Base-by-base conservation (phyloP, 345 rosid species). In the Leavenworthia alabamica region DNA sequence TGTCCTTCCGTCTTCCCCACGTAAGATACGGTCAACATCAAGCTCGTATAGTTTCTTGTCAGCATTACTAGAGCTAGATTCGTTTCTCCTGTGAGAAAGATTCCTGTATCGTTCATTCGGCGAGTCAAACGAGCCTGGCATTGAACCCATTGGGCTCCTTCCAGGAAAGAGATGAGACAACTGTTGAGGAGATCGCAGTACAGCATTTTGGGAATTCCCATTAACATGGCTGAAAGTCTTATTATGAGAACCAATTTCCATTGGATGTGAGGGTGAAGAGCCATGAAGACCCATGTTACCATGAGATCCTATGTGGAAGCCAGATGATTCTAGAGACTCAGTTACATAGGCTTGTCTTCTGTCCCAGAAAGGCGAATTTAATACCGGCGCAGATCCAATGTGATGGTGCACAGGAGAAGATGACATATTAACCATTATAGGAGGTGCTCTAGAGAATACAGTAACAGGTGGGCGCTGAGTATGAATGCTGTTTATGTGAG, bases 41-140 rank as follows among this genome's bases (percentile, higher is more conserved):
- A 92, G 97, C 76, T 92, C 98, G 62, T 78, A 92, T 45, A 78
- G 94, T 67, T 79, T 92, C 82, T 83, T 90, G 68, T 84, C 90
- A 55, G 83, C 90, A 64, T 81, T 78, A 68, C 77, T 83, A 56
- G 84, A 73, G 74, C 73, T 75, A 44, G 80, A 70, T 61, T 86
- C 98, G 70, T 78, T 92, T 77, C 96, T 82, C 16, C 91, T 86
- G 74, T 83, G 79, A 46, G 83, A 77, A 46, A 83, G 67, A 60
- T 75, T 89, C 64, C 94, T 82, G 65, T 76, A 73, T 47, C 86
- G 91, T 60, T 85, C 98, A 73, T 67, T 80, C n/a, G 86, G 83
- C 39, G 84, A 73, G 65, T 92, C 95, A 63, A 85, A 81, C 39
- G 95, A 77, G 49, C 68, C 76, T n/a, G 79, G 69, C 70, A 81